Base-by-base conservation (phyloP, 345 rosid genomes). In the Eutrema japonicum region DNA sequence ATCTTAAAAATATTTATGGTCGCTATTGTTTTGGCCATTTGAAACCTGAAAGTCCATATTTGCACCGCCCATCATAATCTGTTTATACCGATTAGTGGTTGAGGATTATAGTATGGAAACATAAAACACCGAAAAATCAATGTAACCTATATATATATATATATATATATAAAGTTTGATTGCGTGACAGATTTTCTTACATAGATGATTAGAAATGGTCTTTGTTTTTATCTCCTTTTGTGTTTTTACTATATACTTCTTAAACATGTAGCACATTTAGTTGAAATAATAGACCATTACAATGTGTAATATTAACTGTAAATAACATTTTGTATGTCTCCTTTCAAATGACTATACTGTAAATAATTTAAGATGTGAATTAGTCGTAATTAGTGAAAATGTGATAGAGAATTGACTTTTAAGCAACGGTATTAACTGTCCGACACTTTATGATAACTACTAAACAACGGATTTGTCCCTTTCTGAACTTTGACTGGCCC, bases 361-460 rank as follows among this genome's bases (percentile, higher is more conserved):
- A n/a, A n/a, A 38, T 61, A 48, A 62, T 50, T 35, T 35, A 48
- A 67, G 36, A 48, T 38, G 65, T 38, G 0, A 18, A 18, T 18
- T 33, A 54, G 38, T 36, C 41, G 6, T 13, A 18, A 63, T 46
- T 61, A 55, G 55, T 77, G 76, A 55, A 55, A 76, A 70, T 45
- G 63, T 41, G 11, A 71, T 2, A 63, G 65, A 70, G 29, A 57
- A 64, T 65, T 65, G 72, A 77, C 80, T 68, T 75, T n/a, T 43
- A 51, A 52, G 41, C 56, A 71, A 77, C 80, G 77, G 80, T 71
- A 71, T 71, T 70, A 77, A 71, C 80, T 70, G 80, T 71, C 80
- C 72, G 72, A 71, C 76, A 71, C 80, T 71, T 64, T 57, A 49
- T 33, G 71, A 64, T 64, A 50, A 71, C 72, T 38, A 64, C 62